Evolutionary conservation across 1,284 basidiomycete species (phyloP), one percentile per base, ranked within the genome.

Genomic region (Phellinidium pouzarii): DNA sequence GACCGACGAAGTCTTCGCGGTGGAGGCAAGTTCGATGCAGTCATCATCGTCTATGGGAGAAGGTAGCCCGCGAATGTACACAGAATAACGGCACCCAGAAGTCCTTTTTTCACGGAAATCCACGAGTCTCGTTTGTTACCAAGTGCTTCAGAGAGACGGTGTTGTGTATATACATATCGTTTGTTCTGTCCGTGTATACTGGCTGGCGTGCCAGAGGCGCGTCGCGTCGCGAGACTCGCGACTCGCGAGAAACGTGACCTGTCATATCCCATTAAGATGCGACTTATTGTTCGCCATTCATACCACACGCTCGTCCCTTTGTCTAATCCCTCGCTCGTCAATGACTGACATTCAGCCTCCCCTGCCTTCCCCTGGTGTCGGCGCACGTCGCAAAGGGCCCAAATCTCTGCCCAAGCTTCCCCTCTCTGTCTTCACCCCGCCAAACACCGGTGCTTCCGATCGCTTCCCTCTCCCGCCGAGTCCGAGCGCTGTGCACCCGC

Each of bases 391-490:
- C 60, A 86, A 78, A 64, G 78, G 75, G 22, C 73, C 73, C 29
- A 86, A 80, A 62, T 67, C 75, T 7, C 77, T 80, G 5, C 87
- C 87, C 7, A 76, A 72, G 42, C 77, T 90, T 14, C 86, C 86
- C 0, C 64, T 80, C 29, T 87, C 84, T 11, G 86, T 80, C 0
- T 90, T 90, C 62, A 78, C 73, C 22, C 78, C 83, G 0, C 82
- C 84, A 26, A 83, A 76, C 66, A 73, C 80, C 3, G 79, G 79
- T 53, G 76, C 79, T 0, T 75, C 75, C 25, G 86, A 87, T 48
- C 69, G 69, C 2, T 88, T 87, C 63, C 82, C 80, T 4, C 59
- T 85, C 2, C 76, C 82, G 5, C 78, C 81, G n/a, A 84, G 82
- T 55, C 85, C 87, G 2, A 81, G 74, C 59, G 72, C 78, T 11